Evolutionary conservation across 768 basidiomycete species (phyloP).

Genomic region (Lentinula raphanica): DNA sequence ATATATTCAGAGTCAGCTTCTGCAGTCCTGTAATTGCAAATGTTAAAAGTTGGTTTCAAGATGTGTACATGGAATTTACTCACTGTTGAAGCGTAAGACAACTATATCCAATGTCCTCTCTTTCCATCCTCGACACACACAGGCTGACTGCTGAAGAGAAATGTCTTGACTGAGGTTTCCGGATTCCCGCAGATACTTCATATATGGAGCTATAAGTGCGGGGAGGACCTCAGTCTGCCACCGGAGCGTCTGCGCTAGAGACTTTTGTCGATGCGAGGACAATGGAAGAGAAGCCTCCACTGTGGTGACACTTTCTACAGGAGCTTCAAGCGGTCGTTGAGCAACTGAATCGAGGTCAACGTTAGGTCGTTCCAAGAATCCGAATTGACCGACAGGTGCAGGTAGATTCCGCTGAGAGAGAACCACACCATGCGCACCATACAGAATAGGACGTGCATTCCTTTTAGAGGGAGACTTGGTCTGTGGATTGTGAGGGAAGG

Average conservation of each 20-base stretch:
- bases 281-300: not conserved
- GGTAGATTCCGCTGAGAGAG: not conserved
- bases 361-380: not conserved
- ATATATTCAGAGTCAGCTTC: conserved; percentile 2
- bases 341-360: not conserved
- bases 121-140: not conserved
- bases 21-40: not conserved
- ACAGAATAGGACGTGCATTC: no score
- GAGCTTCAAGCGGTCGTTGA: not conserved
- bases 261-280: no score
- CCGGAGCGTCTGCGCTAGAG: not conserved
- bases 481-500: no score
- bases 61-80: not conserved
- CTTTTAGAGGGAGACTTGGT: no score
- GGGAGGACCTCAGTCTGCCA: not conserved
- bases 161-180: not conserved
- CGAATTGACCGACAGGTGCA: not conserved
- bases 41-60: not conserved
- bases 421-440: not conserved
- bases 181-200: not conserved
- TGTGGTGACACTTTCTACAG: not conserved
- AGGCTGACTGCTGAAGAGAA: not conserved
- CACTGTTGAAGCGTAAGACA: not conserved
- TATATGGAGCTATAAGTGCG: not conserved
- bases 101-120: not conserved